phyloP scores from a whole-genome alignment of 139 green algal species.

The Coccomyxa sp. region DNA sequence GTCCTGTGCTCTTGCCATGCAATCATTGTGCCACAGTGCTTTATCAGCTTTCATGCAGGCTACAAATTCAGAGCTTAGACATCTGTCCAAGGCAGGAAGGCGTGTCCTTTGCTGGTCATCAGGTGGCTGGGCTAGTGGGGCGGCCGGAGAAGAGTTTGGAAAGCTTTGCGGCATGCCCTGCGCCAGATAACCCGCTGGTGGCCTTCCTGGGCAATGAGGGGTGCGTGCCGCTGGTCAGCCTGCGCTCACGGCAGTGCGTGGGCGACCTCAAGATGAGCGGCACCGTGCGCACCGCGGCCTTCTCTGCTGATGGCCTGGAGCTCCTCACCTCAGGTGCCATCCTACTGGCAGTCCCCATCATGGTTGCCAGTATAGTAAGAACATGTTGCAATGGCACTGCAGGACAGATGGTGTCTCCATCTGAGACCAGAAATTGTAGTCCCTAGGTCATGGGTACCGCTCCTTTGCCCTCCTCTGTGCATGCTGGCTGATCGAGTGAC shows the following conservation, averaged over 20 bases:
- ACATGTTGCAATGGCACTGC: too few relatives aligned
- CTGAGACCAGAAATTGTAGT: too few relatives aligned
- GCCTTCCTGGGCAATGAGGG: constrained; percentile 83
- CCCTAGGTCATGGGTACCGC: too few relatives aligned
- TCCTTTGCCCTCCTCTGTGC: too few relatives aligned
- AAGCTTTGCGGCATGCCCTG: constrained; percentile 59
- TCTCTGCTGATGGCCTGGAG: constrained; percentile 54
- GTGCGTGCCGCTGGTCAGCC: constrained; percentile 65
- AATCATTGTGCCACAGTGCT: too few relatives aligned
- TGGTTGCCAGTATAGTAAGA: not conserved
- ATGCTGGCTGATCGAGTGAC: too few relatives aligned
- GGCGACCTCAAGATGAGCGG: constrained; percentile 83
- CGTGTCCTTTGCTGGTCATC: constrained; percentile 7
- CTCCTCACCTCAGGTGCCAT: constrained; percentile 62
- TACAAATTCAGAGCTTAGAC: too few relatives aligned
- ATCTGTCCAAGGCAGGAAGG: too few relatives aligned
- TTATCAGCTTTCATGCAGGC: too few relatives aligned
- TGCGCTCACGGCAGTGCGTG: constrained; percentile 60
- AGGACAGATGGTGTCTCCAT: too few relatives aligned
- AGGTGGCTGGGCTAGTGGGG: constrained; percentile 42
- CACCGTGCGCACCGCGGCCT: constrained; percentile 66
- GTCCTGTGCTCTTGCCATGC: too few relatives aligned
- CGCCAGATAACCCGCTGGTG: constrained; percentile 25
- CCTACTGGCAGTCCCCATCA: not conserved
- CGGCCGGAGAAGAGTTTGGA: constrained; percentile 60